Percentiles rank a stretch among this genome's conserved stretches.
phyloP scores from a whole-genome alignment of 768 basidiomycete genomes.

The Termitomyces sp. region DNA sequence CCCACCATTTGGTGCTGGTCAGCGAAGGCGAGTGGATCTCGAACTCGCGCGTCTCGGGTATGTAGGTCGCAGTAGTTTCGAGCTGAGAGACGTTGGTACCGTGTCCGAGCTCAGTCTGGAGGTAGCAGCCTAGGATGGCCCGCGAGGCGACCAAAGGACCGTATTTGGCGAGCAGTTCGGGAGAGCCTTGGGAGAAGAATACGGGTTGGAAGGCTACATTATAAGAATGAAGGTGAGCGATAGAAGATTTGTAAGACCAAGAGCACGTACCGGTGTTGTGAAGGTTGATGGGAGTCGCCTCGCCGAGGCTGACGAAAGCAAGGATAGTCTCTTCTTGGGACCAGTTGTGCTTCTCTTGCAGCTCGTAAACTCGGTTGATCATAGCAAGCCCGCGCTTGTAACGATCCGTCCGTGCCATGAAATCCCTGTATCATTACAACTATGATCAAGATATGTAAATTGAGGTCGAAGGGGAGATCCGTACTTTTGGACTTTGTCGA shows the following conservation, averaged over 20 bases:
- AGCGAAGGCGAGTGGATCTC: slow-evolving; percentile 74
- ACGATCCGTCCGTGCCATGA: slow-evolving; percentile 53
- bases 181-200: slow-evolving; percentile 56
- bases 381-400: slow-evolving; percentile 54
- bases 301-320: slow-evolving; percentile 50
- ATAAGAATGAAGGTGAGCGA: slow-evolving; percentile 9
- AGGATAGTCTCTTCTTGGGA: slow-evolving; percentile 39
- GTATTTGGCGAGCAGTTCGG: slow-evolving; percentile 50
- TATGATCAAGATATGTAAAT: background rate
- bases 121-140: slow-evolving; percentile 68
- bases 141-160: slow-evolving; percentile 44
- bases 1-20: slow-evolving; percentile 83
- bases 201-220: slow-evolving; percentile 63
- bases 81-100: slow-evolving; percentile 67
- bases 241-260: background rate
- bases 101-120: slow-evolving; percentile 79
- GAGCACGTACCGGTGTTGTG: slow-evolving; percentile 32
- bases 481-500: slow-evolving; percentile 4
- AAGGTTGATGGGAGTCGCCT: slow-evolving; percentile 43
- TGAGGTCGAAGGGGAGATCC: background rate
- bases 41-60: slow-evolving; percentile 64
- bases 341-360: slow-evolving; percentile 56
- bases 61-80: slow-evolving; percentile 76
- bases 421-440: slow-evolving; percentile 35
- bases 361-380: slow-evolving; percentile 54